Base-by-base conservation (phyloP, 768 basidiomycete species). In the Mrakia frigida region DNA sequence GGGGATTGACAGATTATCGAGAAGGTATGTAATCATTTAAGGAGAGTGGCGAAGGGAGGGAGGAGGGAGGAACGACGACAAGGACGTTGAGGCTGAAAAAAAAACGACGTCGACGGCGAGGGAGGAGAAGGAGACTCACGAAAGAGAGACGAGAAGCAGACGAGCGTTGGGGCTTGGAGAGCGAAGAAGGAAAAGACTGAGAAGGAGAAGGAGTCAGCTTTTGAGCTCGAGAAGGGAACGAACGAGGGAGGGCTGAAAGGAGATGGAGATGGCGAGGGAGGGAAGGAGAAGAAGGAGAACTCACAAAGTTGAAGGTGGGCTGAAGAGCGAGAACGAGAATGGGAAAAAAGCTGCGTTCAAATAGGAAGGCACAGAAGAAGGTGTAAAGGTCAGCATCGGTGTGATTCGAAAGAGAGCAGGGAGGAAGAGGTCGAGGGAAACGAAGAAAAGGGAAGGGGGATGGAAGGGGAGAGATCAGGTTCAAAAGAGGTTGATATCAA, bases 401-500 rank as follows among this genome's bases (percentile, higher is more conserved):
- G 53, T 35, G 28, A 25, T 18, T n/a, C 16, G 52, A 39, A 61
- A 73, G 33, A 14, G 18, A 71, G 18, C 5, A 73, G 53, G 23
- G 21, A 67, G 37, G 21, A 39, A 16, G 37, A 37, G 6, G 7
- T 5, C 63, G 23, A 63, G 13, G 2, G 9, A 18, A 71, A 31
- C 6, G 43, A 25, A 50, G 70, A n/a, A 11, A 50, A 5, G 33
- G 28, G 33, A 28, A 46, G 28, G 37, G 23, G 4, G 14, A 53
- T 1, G 35, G 46, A 35, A 52, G 33, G 46, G 28, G 21, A 71
- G 50, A 6, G 43, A 74, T 89, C 89, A 89, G 75, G 65, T 39
- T 68, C 41, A 76, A 70, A 25, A 76, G 87, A 78, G 77, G 68
- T 84, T 88, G 85, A 83, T 84, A 87, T 90, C 89, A 89, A 79